phyloP scores from a whole-genome alignment of 371 early-diverging fungal species.

The Smittium mucronatum region DNA sequence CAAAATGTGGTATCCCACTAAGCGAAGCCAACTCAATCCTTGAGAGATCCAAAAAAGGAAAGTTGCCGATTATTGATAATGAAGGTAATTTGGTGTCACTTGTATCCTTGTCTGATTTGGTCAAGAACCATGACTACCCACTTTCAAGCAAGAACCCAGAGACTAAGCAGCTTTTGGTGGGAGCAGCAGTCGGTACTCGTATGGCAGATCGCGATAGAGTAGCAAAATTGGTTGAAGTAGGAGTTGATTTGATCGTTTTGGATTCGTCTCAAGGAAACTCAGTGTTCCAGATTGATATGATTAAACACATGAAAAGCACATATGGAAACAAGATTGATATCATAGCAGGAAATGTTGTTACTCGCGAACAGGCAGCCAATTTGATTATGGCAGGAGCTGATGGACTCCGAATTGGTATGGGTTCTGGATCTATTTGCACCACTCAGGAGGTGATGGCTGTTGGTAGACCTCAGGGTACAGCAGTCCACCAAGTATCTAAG shows the following conservation, averaged over 20 bases:
- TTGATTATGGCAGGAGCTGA: constrained; percentile 92
- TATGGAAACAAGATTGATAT: constrained; percentile 61
- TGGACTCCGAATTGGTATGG: constrained; percentile 93
- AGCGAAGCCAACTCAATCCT: constrained; percentile 82
- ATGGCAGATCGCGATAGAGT: constrained; percentile 77
- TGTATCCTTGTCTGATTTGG: constrained; percentile 82
- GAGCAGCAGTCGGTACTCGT: constrained; percentile 90
- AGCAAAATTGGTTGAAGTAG: constrained; percentile 74
- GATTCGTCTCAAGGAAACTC: constrained; percentile 94
- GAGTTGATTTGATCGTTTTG: constrained; percentile 84
- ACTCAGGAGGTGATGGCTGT: constrained; percentile 97
- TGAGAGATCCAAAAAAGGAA: constrained; percentile 83
- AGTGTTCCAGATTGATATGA: constrained; percentile 83
- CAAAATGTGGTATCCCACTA: constrained; percentile 73
- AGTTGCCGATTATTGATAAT: constrained; percentile 85
- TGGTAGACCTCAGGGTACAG: constrained; percentile 96
- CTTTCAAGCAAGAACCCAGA: constrained; percentile 66
- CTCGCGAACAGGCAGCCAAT: constrained; percentile 83
- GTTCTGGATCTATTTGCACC: constrained; percentile 93
- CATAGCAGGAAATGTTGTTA: constrained; percentile 94
- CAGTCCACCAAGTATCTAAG: constrained; percentile 86
- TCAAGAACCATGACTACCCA: constrained; percentile 92
- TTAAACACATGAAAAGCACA: constrained; percentile 74
- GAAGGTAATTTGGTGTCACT: constrained; percentile 76
- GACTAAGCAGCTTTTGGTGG: constrained; percentile 83